Evolutionary conservation across 305 asterid genomes (phyloP).

Genomic region (Fraxinus sp.): DNA sequence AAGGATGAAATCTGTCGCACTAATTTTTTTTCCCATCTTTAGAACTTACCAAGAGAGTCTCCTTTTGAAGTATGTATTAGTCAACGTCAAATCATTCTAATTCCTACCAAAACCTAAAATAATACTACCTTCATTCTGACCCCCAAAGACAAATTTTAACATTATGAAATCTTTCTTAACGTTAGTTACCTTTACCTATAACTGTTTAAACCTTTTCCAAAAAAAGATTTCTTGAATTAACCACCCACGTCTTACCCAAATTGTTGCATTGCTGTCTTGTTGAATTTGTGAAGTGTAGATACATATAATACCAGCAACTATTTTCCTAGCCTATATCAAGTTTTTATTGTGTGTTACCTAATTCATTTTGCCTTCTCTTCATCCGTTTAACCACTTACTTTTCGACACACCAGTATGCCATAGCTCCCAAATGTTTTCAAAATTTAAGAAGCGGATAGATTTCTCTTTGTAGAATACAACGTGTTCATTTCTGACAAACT

Average conservation of each 20-base stretch:
- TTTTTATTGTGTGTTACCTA: neutral
- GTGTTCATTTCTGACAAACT: neutral
- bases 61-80: neutral
- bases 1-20: neutral
- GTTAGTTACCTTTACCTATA: neutral
- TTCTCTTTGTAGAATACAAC: neutral
- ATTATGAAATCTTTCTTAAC: neutral
- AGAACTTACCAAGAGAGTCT: neutral
- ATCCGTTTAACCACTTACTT: neutral
- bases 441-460: neutral
- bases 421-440: neutral
- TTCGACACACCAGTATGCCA: neutral
- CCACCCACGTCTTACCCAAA: neutral
- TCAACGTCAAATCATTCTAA: neutral
- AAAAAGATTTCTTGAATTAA: neutral
- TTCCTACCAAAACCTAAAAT: neutral
- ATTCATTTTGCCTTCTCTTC: neutral
- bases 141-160: neutral
- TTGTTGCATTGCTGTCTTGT: neutral
- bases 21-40: neutral
- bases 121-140: neutral
- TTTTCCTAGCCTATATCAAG: neutral
- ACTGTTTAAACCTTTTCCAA: neutral
- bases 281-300: neutral
- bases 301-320: neutral